Conservation (phyloP, 352 stramenopile species). For the Pythium biforme region DNA sequence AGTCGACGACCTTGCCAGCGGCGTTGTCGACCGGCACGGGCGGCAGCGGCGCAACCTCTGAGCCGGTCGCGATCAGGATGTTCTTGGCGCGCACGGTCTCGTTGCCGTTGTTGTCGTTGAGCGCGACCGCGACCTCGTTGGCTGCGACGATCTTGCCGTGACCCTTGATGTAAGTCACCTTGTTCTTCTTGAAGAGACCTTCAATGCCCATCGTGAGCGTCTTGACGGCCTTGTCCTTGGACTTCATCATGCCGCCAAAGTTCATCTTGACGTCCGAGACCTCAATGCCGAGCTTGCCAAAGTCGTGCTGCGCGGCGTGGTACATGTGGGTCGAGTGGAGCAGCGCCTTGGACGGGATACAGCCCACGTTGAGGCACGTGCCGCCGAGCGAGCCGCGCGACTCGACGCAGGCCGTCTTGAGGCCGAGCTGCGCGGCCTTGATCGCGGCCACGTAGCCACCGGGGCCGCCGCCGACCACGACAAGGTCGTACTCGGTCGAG, state of each 20-base stretch:
- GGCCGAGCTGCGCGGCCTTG: constrained; percentile 96
- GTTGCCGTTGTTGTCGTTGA: constrained; percentile 89
- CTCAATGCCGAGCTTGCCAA: constrained; percentile 96
- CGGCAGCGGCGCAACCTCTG: constrained; percentile 91
- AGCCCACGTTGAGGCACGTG: constrained; percentile 99
- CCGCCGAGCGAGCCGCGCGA: constrained; percentile 94
- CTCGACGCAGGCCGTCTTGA: constrained; percentile 99
- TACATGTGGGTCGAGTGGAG: constrained; percentile 96
- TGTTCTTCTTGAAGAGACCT: constrained; percentile 99
- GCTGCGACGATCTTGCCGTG: constrained; percentile 92
- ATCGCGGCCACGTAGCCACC: constrained; percentile 99
- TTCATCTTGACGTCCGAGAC: constrained; percentile 90
- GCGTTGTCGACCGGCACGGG: constrained; percentile 97
- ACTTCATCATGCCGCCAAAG: constrained; percentile 95
- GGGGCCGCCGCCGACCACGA: constrained; percentile 94
- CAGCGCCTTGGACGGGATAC: constrained; percentile 98
- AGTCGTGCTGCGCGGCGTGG: constrained; percentile 96
- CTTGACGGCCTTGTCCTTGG: constrained; percentile 95
- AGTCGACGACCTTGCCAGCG: constrained; percentile 97
- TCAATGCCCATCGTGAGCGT: constrained; percentile 97
- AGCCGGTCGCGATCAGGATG: constrained; percentile 93
- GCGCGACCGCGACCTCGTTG: constrained; percentile 90
- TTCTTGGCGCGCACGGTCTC: constrained; percentile 96
- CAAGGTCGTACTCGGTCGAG: constrained; percentile 70
- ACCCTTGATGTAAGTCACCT: constrained; percentile 98